Evolutionary conservation across 345 rosid species (phyloP), one percentile per base, ranked within the genome.

Genomic region (Ailanthus altissimus): DNA sequence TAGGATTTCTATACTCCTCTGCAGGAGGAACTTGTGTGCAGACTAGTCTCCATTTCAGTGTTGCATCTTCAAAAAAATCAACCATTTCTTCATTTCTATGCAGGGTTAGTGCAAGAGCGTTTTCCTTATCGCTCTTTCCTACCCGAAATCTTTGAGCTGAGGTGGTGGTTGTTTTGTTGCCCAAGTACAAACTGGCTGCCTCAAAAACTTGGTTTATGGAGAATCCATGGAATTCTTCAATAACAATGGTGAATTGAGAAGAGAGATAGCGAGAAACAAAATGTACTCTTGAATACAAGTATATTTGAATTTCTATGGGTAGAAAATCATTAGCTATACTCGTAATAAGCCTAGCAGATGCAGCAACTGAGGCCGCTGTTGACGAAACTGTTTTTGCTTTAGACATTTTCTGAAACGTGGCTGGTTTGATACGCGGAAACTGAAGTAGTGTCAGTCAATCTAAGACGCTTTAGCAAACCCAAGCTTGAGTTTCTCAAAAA

Each of bases 151-250:
- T 40, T 20, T 45, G 64, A 15, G 25, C 42, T 0, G 38, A 46
- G n/a, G 75, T 73, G 1, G 77, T 23, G 2, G 67, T 45, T 32
- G 58, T 13, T 40, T 10, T 76, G 26, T 10, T 67, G 8, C 84
- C 81, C 6, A 85, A 57, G 61, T 70, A 83, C 5, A 74, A 0
- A 7, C 74, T 20, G 6, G 80, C 77, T 23, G 82, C 83, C 47
- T 25, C 72, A 53, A 81, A 83, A 14, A 81, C 58, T 46, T 81
- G 60, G 68, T 84, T 84, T 1, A n/a, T 12, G 9, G 74, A 69
- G 6, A 51, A 38, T 10, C 81, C 84, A 0, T 68, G 57, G 62
- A 73, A 81, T 36, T 85, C 88, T 21, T 81, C 84, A 2, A 83
- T 15, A 13, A 83, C 77, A 72, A 83, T 69, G 43, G 83, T 83